phyloP scores from a whole-genome alignment of 306 rosid species.

The Morella rubra region DNA sequence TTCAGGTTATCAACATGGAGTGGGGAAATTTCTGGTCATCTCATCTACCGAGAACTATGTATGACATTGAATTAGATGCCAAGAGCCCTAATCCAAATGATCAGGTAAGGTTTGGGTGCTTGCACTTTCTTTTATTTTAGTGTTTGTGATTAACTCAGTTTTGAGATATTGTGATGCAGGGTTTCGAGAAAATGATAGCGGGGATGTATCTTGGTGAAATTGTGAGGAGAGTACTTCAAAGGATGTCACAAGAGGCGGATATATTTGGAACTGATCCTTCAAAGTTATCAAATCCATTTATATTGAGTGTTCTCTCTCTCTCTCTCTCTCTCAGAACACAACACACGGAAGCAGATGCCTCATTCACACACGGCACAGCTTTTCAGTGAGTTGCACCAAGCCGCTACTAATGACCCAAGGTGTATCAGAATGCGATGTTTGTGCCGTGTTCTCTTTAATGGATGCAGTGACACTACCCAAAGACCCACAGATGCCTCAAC shows the following conservation, averaged over 20 bases:
- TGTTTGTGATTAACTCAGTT: conserved; percentile 25
- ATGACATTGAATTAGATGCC: conserved; percentile 76
- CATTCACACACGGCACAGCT: too few species aligned
- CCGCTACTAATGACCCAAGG: too few species aligned
- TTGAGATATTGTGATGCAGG: conserved; percentile 50
- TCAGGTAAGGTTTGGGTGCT: conserved; percentile 52
- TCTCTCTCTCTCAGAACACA: background rate
- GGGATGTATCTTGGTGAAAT: conserved; percentile 97
- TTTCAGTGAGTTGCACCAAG: too few species aligned
- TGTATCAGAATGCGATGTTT: too few species aligned
- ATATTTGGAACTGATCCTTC: conserved; percentile 63
- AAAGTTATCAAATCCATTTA: conserved; percentile 59
- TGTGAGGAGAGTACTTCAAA: conserved; percentile 82
- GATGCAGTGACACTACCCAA: too few species aligned
- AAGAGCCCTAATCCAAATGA: conserved; percentile 92
- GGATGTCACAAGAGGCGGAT: conserved; percentile 73
- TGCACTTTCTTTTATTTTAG: conserved; percentile 11
- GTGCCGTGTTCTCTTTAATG: too few species aligned
- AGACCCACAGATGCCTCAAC: too few species aligned
- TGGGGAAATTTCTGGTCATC: conserved; percentile 97
- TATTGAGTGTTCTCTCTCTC: conserved; percentile 47
- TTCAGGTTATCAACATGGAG: conserved; percentile 88
- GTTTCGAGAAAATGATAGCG: conserved; percentile 93
- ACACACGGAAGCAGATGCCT: background rate
- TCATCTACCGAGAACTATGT: conserved; percentile 84